phyloP scores from a whole-genome alignment of 371 early-diverging fungal species.

The Mucor sp. region DNA sequence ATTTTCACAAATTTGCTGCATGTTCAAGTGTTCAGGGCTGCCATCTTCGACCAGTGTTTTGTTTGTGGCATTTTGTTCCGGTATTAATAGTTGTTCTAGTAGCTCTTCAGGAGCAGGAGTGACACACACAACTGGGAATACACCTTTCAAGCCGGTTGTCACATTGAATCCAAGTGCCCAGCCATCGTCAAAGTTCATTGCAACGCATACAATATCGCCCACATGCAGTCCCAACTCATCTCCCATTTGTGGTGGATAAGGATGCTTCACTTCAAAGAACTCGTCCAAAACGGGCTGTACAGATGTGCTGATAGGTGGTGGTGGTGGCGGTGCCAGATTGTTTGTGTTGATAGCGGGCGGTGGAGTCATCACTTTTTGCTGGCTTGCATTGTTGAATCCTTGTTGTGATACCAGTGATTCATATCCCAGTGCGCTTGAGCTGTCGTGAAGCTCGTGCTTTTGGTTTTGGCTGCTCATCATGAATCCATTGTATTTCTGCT shows the following conservation, averaged over 20 bases:
- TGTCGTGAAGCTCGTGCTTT: conserved; percentile 5
- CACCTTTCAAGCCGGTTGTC: conserved; percentile 66
- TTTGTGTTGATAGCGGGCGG: conserved; percentile 3
- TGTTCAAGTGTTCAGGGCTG: conserved; percentile 12
- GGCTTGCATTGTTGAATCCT: not conserved
- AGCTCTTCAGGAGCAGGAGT: conserved; percentile 38
- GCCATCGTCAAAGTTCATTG: conserved; percentile 66
- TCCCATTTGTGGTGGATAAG: conserved; percentile 62
- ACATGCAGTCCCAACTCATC: conserved; percentile 71
- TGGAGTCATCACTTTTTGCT: not conserved
- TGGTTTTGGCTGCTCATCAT: conserved; percentile 4
- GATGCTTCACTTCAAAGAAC: conserved; percentile 54
- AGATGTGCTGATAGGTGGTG: not conserved
- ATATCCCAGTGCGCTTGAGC: conserved; percentile 18
- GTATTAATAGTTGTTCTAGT: conserved; percentile 34
- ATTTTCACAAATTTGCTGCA: conserved; percentile 24
- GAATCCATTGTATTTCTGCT: conserved; percentile 7
- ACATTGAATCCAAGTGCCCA: conserved; percentile 77
- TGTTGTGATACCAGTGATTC: conserved; percentile 25
- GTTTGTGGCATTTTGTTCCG: conserved; percentile 16
- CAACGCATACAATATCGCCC: conserved; percentile 69
- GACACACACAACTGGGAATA: conserved; percentile 74
- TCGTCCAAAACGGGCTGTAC: conserved; percentile 26
- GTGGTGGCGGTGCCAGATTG: conserved; percentile 3
- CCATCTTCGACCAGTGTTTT: conserved; percentile 37